A percentile compares a stretch with the other conserved stretches of the same genome.
These are phyloP conservation scores for Daldinia grandis DNA, from an alignment of 495 filamentous ascomycete genomes.

Conservation along the genomic window DNA sequence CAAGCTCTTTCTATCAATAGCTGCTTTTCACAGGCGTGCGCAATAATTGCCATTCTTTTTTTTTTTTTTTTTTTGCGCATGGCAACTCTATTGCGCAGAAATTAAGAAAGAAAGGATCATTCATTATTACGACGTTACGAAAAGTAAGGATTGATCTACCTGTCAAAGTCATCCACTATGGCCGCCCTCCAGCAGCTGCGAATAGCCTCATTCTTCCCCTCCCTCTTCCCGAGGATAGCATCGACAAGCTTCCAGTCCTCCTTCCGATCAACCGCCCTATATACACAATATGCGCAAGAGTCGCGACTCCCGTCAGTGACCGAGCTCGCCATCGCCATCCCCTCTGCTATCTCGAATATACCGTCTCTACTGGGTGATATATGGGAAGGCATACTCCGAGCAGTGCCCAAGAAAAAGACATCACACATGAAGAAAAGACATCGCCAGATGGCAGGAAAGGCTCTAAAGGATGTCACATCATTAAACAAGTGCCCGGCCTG, in stretches of 20 bases:
- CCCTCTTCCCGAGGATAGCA: constrained; percentile 51
- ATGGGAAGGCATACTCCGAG: constrained; percentile 91
- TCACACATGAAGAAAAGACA: constrained; percentile 95
- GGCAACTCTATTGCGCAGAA: not conserved
- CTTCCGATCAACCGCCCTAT: constrained; percentile 51
- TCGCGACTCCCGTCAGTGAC: constrained; percentile 56
- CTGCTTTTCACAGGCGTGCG: not conserved
- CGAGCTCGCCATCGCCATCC: constrained; percentile 60
- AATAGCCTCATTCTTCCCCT: constrained; percentile 52
- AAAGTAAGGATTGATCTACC: not conserved
- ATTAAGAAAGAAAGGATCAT: not conserved
- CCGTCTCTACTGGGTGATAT: constrained; percentile 71
- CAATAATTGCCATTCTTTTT: not conserved
- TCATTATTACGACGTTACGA: not conserved
- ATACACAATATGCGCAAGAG: constrained; percentile 45
- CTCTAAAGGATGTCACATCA: constrained; percentile 83
- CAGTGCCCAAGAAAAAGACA: constrained; percentile 98
- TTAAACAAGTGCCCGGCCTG: constrained; percentile 90
- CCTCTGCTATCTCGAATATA: constrained; percentile 62
- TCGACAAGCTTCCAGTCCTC: constrained; percentile 49
- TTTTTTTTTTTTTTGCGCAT: not conserved
- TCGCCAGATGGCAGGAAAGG: constrained; percentile 93
- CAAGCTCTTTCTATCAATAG: constrained; percentile 24
- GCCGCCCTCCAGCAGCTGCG: constrained; percentile 52
- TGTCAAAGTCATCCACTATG: constrained; percentile 44